These are phyloP conservation scores for Clohesyomyces aquaticus DNA, from an alignment of 495 filamentous ascomycete species.

Conservation along the genomic window DNA sequence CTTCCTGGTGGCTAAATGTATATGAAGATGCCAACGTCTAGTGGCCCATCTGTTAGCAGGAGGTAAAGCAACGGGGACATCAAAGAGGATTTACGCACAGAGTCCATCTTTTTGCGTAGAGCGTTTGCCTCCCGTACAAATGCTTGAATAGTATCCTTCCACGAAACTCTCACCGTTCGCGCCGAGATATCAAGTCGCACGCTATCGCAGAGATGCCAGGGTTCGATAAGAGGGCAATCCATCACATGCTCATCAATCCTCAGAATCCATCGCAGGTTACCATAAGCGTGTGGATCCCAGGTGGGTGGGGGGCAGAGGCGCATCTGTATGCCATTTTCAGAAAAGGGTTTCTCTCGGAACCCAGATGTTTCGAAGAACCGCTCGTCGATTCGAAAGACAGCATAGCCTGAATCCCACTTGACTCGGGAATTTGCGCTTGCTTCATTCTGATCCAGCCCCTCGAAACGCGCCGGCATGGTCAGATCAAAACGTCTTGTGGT, in stretches of 20 bases:
- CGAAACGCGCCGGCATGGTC: background rate
- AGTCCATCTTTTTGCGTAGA: background rate
- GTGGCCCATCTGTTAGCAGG: background rate
- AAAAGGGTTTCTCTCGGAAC: background rate
- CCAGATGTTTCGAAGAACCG: constrained; percentile 2
- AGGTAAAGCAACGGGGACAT: no score
- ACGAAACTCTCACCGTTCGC: background rate
- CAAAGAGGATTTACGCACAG: background rate
- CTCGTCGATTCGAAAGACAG: constrained; percentile 22
- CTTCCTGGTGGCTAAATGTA: constrained; percentile 21
- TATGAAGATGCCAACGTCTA: constrained; percentile 8
- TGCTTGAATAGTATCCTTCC: background rate
- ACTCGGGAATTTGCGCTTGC: background rate
- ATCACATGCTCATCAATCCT: background rate
- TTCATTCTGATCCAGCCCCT: background rate
- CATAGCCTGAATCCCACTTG: constrained; percentile 3
- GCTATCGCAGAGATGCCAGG: background rate
- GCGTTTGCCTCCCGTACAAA: background rate
- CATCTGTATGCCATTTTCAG: background rate
- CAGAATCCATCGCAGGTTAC: background rate
- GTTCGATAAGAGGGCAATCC: background rate
- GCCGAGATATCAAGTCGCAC: background rate
- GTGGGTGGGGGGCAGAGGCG: background rate
- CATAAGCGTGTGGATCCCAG: background rate
- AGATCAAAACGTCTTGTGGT: constrained; percentile 1